phyloP scores from a whole-genome alignment of 257 asterid genomes.

The Datura wrightii region DNA sequence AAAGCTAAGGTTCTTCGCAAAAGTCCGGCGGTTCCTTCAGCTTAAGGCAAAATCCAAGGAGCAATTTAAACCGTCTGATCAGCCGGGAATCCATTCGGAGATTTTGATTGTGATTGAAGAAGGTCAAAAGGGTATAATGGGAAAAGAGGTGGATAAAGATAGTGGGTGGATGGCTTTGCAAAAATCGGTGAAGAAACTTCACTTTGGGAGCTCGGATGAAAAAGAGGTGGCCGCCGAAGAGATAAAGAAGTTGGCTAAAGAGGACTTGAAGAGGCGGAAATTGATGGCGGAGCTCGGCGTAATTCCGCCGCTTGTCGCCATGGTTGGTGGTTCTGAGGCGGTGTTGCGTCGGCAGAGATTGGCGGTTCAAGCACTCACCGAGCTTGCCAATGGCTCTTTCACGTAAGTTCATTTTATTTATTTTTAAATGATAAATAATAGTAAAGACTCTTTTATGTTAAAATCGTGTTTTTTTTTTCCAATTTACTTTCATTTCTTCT shows the following conservation, averaged over 20 bases:
- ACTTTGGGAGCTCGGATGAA: constrained; percentile 84
- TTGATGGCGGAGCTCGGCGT: constrained; percentile 92
- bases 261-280: constrained; percentile 59
- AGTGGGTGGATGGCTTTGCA: constrained; percentile 56
- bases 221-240: constrained; percentile 70
- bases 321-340: constrained; percentile 67
- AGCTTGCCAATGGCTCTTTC: constrained; percentile 74
- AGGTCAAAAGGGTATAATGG: constrained; percentile 34
- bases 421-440: background rate
- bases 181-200: constrained; percentile 78
- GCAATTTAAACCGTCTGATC: constrained; percentile 38
- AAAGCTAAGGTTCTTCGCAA: constrained; percentile 48
- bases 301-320: constrained; percentile 82
- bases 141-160: constrained; percentile 17
- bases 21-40: constrained; percentile 50
- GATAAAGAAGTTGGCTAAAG: constrained; percentile 66
- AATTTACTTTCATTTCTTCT: background rate
- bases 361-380: constrained; percentile 68
- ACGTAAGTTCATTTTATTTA: constrained; percentile 59
- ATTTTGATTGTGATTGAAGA: constrained; percentile 27
- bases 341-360: constrained; percentile 56
- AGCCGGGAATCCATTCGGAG: background rate
- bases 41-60: constrained; percentile 41
- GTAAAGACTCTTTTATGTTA: background rate
- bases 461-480: background rate